These are phyloP conservation scores for Colletotrichum sp. DNA, from an alignment of 2,329 filamentous ascomycete genomes.

Conservation along the genomic window DNA sequence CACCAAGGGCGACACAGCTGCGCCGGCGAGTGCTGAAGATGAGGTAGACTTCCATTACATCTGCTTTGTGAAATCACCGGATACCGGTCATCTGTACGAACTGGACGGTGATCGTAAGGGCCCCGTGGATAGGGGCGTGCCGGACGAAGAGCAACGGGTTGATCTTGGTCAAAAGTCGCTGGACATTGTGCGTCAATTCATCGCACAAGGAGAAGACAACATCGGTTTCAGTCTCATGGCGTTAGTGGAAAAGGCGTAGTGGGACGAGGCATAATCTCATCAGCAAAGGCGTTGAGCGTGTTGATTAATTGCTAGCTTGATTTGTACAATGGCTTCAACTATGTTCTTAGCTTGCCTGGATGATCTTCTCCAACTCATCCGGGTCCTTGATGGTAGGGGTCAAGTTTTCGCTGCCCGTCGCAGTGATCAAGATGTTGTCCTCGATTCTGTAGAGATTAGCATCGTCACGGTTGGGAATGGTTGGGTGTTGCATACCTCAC, in stretches of 20 bases:
- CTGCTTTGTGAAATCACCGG: constrained; percentile 66
- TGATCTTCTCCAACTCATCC: constrained; percentile 62
- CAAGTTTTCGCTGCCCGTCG: constrained; percentile 72
- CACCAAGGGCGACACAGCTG: constrained; percentile 63
- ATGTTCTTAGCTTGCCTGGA: constrained; percentile 12
- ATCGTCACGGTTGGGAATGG: background rate
- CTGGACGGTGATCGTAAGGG: constrained; percentile 73
- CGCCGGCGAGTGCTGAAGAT: constrained; percentile 63
- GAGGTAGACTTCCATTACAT: constrained; percentile 74
- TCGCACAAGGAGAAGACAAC: constrained; percentile 29
- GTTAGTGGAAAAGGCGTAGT: constrained; percentile 23
- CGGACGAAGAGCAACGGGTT: constrained; percentile 44
- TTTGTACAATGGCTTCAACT: background rate
- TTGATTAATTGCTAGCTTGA: background rate
- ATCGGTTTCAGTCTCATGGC: constrained; percentile 35
- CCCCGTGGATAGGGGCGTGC: constrained; percentile 57
- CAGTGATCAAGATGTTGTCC: constrained; percentile 77
- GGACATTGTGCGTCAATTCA: constrained; percentile 47
- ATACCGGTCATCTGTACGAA: constrained; percentile 65
- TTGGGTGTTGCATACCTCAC: constrained; percentile 55
- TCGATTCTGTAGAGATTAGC: constrained; percentile 53
- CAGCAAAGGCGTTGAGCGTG: background rate
- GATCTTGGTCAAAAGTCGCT: constrained; percentile 63
- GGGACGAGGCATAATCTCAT: background rate
- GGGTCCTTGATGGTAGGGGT: constrained; percentile 75